A percentile compares a stretch with the other conserved stretches of the same genome.
phyloP scores from a whole-genome alignment of 257 asterid genomes.

The Solanum lignicaule region DNA sequence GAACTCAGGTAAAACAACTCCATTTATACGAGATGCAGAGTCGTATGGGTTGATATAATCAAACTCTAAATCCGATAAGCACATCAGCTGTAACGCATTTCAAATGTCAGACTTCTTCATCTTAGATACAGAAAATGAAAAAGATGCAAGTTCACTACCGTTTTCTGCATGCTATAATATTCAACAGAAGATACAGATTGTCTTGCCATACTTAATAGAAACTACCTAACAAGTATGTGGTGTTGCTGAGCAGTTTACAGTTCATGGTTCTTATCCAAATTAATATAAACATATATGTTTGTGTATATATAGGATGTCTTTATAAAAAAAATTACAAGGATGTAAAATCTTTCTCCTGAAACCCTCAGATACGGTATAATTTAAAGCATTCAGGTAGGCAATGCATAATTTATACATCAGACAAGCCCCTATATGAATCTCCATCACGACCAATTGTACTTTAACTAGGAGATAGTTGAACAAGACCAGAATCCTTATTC shows the following conservation, averaged over 20 bases:
- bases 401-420: background rate
- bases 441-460: background rate
- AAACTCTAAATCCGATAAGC: constrained; percentile 86
- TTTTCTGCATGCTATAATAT: background rate
- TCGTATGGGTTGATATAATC: constrained; percentile 90
- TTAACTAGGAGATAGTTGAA: background rate
- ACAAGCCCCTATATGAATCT: background rate
- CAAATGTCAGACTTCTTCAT: background rate
- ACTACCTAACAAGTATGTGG: background rate
- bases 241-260: background rate
- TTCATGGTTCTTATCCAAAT: background rate
- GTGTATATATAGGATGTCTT: background rate
- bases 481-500: background rate
- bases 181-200: background rate
- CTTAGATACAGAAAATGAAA: background rate
- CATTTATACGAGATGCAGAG: constrained; percentile 77
- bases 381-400: background rate
- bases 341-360: background rate
- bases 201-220: background rate
- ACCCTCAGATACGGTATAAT: background rate
- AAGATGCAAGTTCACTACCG: background rate
- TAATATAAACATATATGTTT: background rate
- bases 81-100: constrained; percentile 60
- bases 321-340: background rate
- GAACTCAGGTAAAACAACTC: constrained; percentile 69